These are phyloP conservation scores for Lanmaoa rubissima DNA, from an alignment of 768 basidiomycete genomes.

Conservation along the genomic window DNA sequence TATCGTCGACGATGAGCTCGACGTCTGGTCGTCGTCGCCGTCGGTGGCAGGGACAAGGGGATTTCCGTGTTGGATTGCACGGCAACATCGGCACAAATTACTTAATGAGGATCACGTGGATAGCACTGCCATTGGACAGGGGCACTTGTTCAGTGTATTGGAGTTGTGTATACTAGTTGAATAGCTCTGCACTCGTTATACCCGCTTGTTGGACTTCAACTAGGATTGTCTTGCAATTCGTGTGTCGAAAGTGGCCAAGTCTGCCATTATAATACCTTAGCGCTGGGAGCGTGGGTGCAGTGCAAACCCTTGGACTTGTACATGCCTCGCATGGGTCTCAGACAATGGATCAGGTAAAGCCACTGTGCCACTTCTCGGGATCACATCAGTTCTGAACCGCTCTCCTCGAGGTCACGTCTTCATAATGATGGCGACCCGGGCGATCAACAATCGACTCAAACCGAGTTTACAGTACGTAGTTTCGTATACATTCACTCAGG, in stretches of 20 bases:
- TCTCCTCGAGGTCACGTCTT: constrained; percentile 7
- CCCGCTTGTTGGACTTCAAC: too few species aligned
- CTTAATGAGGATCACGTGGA: constrained; percentile 32
- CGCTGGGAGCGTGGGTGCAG: constrained; percentile 2
- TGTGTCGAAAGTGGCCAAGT: not conserved
- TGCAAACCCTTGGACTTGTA: too few species aligned
- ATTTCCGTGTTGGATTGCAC: constrained; percentile 32
- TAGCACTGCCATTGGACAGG: constrained; percentile 10
- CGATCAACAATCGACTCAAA: constrained; percentile 6
- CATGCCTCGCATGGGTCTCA: constrained; percentile 12
- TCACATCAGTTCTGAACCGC: not conserved
- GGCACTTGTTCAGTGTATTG: not conserved
- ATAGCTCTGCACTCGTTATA: too few species aligned
- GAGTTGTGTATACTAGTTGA: too few species aligned
- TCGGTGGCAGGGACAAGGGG: constrained; percentile 39
- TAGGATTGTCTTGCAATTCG: not conserved
- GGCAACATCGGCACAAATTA: constrained; percentile 30
- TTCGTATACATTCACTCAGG: not conserved
- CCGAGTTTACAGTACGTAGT: constrained; percentile 33
- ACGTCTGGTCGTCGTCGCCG: constrained; percentile 29
- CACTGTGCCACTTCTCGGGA: not conserved
- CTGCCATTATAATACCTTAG: not conserved
- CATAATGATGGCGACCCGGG: not conserved
- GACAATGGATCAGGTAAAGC: constrained; percentile 25
- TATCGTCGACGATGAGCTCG: constrained; percentile 32